Evolutionary conservation across 805 yeast genomes (phyloP).

Genomic region (Barnettozyma sucrosica): DNA sequence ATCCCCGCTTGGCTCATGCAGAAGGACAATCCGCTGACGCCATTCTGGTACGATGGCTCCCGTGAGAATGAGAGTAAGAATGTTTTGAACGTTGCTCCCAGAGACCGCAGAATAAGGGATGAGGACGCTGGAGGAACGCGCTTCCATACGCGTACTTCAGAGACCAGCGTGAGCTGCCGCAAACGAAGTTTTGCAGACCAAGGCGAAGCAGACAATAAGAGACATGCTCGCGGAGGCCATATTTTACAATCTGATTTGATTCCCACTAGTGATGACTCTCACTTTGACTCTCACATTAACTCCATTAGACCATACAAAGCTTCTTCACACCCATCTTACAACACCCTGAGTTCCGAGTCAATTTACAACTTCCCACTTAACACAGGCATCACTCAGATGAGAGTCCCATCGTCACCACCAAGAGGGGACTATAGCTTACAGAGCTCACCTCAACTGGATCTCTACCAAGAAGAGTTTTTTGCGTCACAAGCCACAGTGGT

Average conservation of each 20-base stretch:
- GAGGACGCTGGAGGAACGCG: slow-evolving; percentile 38
- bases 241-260: slow-evolving; percentile 16
- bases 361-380: slow-evolving; percentile 16
- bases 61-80: slow-evolving; percentile 24
- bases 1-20: slow-evolving; percentile 10
- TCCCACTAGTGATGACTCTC: slow-evolving; percentile 19
- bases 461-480: slow-evolving; percentile 6
- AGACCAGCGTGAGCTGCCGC: not conserved
- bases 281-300: slow-evolving; percentile 5
- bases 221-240: slow-evolving; percentile 12
- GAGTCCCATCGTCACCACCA: slow-evolving; percentile 25
- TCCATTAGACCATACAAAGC: slow-evolving; percentile 7
- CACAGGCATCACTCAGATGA: not conserved
- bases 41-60: slow-evolving; percentile 29
- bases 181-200: slow-evolving; percentile 15
- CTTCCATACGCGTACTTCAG: slow-evolving; percentile 34
- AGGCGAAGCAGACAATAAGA: slow-evolving; percentile 13
- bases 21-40: slow-evolving; percentile 16
- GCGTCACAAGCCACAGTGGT: slow-evolving; percentile 23
- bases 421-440: slow-evolving; percentile 3
- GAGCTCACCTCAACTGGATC: slow-evolving; percentile 16
- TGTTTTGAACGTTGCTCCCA: slow-evolving; percentile 35
- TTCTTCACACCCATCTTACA: slow-evolving; percentile 17
- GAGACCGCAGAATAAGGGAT: slow-evolving; percentile 35
- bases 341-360: slow-evolving; percentile 19